These are phyloP conservation scores for Penicillium olsonii DNA, from an alignment of 2,329 filamentous ascomycete species.

Conservation along the genomic window DNA sequence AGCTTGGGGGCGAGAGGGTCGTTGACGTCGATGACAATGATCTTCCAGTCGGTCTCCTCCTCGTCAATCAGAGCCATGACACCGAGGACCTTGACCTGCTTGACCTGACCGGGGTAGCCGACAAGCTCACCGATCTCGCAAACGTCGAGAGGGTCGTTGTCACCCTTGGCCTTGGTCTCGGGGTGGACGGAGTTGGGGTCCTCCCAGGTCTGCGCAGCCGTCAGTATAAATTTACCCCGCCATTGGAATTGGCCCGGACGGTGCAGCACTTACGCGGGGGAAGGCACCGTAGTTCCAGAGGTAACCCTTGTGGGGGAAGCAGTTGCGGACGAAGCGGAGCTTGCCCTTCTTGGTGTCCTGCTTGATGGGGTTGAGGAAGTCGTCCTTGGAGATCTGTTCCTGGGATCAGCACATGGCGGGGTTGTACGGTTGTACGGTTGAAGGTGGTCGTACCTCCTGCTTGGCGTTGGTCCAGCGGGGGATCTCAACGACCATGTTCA, in stretches of 20 bases:
- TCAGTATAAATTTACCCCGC: slow-evolving; percentile 5
- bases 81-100: slow-evolving; percentile 99
- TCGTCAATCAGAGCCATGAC: slow-evolving; percentile 99
- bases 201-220: slow-evolving; percentile 79
- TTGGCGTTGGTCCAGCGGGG: slow-evolving; percentile 99
- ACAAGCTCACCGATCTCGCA: slow-evolving; percentile 99
- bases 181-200: slow-evolving; percentile 95
- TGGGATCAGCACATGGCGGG: slow-evolving; percentile 18
- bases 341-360: slow-evolving; percentile 99
- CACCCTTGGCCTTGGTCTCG: slow-evolving; percentile 99
- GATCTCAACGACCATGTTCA: slow-evolving; percentile 99
- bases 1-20: slow-evolving; percentile 95
- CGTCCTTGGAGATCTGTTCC: slow-evolving; percentile 94
- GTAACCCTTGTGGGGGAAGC: slow-evolving; percentile 99
- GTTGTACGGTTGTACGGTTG: not conserved
- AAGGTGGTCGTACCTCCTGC: slow-evolving; percentile 73
- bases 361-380: slow-evolving; percentile 98
- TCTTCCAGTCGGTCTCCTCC: slow-evolving; percentile 99
- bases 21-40: slow-evolving; percentile 98
- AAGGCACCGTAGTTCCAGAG: slow-evolving; percentile 99
- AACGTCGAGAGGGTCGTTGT: slow-evolving; percentile 98
- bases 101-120: slow-evolving; percentile 92
- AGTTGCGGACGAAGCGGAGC: slow-evolving; percentile 98
- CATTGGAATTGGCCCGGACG: not conserved
- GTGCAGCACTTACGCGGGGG: slow-evolving; percentile 71